Evolutionary conservation across 352 stramenopile genomes (phyloP).

Genomic region (Phytophthora hibernalis): DNA sequence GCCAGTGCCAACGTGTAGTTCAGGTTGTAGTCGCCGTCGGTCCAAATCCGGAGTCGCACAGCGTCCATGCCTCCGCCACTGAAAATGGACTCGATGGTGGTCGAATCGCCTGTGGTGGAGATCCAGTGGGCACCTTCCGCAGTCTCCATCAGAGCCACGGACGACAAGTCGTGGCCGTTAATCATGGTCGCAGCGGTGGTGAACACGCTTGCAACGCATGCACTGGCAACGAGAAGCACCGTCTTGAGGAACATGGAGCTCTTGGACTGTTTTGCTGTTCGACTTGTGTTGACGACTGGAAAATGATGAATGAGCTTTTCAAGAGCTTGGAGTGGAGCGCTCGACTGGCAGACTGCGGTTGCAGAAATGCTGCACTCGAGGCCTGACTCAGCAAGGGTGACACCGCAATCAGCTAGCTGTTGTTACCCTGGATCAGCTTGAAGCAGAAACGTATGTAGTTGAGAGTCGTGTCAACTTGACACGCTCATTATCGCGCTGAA

Average conservation of each 20-base stretch:
- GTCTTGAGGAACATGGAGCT: constrained; percentile 25
- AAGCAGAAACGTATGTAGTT: neutral
- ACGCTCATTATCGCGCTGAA: neutral
- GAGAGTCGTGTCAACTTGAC: too few species aligned
- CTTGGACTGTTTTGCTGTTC: neutral
- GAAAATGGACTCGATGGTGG: constrained; percentile 44
- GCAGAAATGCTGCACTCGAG: constrained; percentile 13
- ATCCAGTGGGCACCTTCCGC: constrained; percentile 37
- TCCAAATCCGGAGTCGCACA: constrained; percentile 47
- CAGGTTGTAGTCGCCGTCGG: constrained; percentile 35
- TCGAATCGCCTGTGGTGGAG: constrained; percentile 31
- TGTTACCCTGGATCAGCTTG: neutral
- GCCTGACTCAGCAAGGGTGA: neutral
- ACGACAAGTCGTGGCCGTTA: constrained; percentile 50
- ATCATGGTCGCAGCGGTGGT: constrained; percentile 15
- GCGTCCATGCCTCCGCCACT: constrained; percentile 37
- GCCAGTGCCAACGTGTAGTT: constrained; percentile 37
- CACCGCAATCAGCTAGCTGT: neutral
- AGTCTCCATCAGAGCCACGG: constrained; percentile 40
- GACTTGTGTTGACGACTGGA: constrained; percentile 8
- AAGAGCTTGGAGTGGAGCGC: neutral
- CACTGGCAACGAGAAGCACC: constrained; percentile 18
- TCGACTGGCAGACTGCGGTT: neutral
- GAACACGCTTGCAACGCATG: constrained; percentile 12
- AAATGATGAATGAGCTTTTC: constrained; percentile 28